Percentiles rank a stretch among this genome's conserved stretches.
phyloP scores from a whole-genome alignment of 345 rosid species.

The Erucastrum elatum region DNA sequence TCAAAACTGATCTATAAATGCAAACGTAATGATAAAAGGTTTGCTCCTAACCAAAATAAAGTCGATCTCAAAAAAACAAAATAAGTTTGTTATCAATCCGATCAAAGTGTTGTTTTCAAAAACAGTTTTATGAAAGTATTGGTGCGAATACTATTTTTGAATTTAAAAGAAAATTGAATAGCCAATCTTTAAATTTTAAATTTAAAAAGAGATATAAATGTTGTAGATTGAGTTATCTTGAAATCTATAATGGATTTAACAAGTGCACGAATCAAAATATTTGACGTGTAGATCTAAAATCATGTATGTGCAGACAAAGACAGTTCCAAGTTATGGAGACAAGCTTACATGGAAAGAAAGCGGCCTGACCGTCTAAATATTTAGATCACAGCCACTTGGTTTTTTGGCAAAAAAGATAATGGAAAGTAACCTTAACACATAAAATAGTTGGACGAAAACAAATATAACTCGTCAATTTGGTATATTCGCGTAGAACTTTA shows the following conservation, averaged over 20 bases:
- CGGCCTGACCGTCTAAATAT: slow-evolving; percentile 23
- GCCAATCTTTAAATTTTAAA: slow-evolving; percentile 9
- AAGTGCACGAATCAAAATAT: slow-evolving; percentile 22
- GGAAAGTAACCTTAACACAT: slow-evolving; percentile 3
- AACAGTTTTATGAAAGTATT: neutral
- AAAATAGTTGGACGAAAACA: neutral
- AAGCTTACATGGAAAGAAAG: slow-evolving; percentile 26
- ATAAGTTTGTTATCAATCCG: neutral
- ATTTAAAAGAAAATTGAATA: neutral
- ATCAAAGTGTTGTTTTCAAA: neutral
- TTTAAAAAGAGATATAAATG: neutral
- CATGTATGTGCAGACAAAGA: slow-evolving; percentile 27
- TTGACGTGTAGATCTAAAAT: slow-evolving; percentile 36
- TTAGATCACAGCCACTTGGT: slow-evolving; percentile 25
- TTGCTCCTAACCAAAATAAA: neutral
- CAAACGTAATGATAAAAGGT: neutral
- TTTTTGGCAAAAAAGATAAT: neutral
- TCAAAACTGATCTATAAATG: neutral
- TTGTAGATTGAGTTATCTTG: neutral
- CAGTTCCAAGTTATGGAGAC: slow-evolving; percentile 30
- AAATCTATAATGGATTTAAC: neutral
- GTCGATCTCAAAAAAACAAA: too few species aligned
- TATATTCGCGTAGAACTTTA: neutral
- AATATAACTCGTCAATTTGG: neutral
- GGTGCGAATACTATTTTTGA: neutral